phyloP scores from a whole-genome alignment of 2,329 filamentous ascomycete genomes.

The Penicillium verrucosum region DNA sequence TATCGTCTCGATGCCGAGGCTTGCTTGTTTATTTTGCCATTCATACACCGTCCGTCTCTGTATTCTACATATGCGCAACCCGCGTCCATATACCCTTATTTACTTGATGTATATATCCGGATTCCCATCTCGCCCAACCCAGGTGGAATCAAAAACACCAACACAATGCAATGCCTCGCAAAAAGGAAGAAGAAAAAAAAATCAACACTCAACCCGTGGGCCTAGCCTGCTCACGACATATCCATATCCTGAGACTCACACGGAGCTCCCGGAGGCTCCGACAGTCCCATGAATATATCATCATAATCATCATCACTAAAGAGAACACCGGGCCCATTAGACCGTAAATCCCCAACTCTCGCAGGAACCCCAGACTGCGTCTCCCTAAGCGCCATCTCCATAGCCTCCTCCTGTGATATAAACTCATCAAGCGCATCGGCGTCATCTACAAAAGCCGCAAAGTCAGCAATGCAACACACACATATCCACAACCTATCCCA shows the following conservation, averaged over 20 bases:
- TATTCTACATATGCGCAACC: slow-evolving; percentile 29
- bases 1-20: not conserved
- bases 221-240: slow-evolving; percentile 31
- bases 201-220: slow-evolving; percentile 1
- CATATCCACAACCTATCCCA: not conserved
- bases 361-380: slow-evolving; percentile 1
- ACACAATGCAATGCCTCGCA: slow-evolving; percentile 15
- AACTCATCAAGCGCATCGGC: slow-evolving; percentile 37
- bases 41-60: slow-evolving; percentile 13
- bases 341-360: not conserved
- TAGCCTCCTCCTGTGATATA: slow-evolving; percentile 33
- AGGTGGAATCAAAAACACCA: slow-evolving; percentile 12
- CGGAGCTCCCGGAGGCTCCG: slow-evolving; percentile 41
- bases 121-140: not conserved
- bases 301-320: slow-evolving; percentile 60
- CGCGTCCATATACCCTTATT: slow-evolving; percentile 34
- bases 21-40: not conserved
- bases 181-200: not conserved
- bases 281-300: slow-evolving; percentile 62
- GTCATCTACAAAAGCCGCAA: slow-evolving; percentile 18
- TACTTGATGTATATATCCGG: slow-evolving; percentile 10
- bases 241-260: slow-evolving; percentile 36
- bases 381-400: slow-evolving; percentile 32
- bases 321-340: slow-evolving; percentile 15
- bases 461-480: not conserved